Evolutionary conservation across 495 filamentous ascomycete species (phyloP).

Genomic region (Hypoxylon trugodes): DNA sequence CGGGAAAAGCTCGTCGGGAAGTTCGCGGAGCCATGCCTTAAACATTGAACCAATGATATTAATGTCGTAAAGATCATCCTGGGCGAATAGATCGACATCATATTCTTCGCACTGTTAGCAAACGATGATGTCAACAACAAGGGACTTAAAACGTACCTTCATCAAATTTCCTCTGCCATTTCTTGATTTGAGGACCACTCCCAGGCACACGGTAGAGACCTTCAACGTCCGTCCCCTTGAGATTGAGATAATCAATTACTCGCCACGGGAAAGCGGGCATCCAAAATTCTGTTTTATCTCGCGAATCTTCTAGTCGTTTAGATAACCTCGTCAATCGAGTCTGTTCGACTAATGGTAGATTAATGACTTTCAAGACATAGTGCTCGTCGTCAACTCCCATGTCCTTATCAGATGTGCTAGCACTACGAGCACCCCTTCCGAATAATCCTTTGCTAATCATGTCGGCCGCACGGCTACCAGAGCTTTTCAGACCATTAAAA

Average conservation of each 20-base stretch:
- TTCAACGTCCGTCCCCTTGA: slow-evolving; percentile 88
- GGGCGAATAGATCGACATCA: slow-evolving; percentile 86
- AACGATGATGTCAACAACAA: not conserved
- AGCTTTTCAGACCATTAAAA: slow-evolving; percentile 75
- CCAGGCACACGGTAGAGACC: slow-evolving; percentile 89
- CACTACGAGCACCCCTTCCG: slow-evolving; percentile 75
- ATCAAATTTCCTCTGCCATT: slow-evolving; percentile 88
- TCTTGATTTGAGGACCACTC: slow-evolving; percentile 81
- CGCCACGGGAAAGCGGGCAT: slow-evolving; percentile 93
- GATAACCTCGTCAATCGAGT: slow-evolving; percentile 87
- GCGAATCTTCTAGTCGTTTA: slow-evolving; percentile 79
- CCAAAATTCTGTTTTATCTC: slow-evolving; percentile 96
- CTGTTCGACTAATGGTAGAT: slow-evolving; percentile 81
- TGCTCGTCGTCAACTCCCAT: slow-evolving; percentile 71
- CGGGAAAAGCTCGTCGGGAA: slow-evolving; percentile 91
- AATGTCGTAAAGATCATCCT: slow-evolving; percentile 86
- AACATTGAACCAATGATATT: slow-evolving; percentile 93
- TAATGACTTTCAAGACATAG: slow-evolving; percentile 81
- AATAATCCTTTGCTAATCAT: slow-evolving; percentile 82
- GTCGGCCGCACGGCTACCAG: slow-evolving; percentile 75
- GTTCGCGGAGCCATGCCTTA: slow-evolving; percentile 90
- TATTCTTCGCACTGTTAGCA: slow-evolving; percentile 63
- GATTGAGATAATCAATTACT: slow-evolving; percentile 92
- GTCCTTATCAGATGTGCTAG: slow-evolving; percentile 74
- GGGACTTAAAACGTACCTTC: slow-evolving; percentile 60